A percentile compares a stretch with the other conserved stretches of the same genome.
These are phyloP conservation scores for Thermochaetoides dissita DNA, from an alignment of 2,329 filamentous ascomycete species.

Conservation along the genomic window DNA sequence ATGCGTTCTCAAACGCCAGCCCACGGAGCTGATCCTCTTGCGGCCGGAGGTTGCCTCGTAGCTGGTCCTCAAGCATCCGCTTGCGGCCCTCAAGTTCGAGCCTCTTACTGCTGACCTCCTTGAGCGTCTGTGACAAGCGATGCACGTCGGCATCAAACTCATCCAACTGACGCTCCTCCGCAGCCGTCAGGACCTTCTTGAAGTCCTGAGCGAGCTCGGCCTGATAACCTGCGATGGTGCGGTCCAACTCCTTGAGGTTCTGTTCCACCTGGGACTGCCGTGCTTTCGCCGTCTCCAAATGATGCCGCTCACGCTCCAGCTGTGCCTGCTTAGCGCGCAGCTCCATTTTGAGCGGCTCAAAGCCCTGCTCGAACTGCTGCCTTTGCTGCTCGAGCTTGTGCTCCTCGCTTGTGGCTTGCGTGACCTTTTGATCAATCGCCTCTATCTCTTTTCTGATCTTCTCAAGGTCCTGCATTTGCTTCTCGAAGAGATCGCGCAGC, in stretches of 20 bases:
- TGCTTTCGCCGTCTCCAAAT: slow-evolving; percentile 54
- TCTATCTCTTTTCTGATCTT: slow-evolving; percentile 60
- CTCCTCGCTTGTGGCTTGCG: slow-evolving; percentile 66
- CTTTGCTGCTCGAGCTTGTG: slow-evolving; percentile 71
- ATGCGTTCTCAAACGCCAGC: slow-evolving; percentile 52
- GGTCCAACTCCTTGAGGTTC: slow-evolving; percentile 61
- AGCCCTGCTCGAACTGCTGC: slow-evolving; percentile 65
- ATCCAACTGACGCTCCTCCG: slow-evolving; percentile 74
- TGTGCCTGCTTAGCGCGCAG: slow-evolving; percentile 61
- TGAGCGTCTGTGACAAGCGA: slow-evolving; percentile 62
- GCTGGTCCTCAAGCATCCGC: slow-evolving; percentile 68
- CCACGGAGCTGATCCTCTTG: slow-evolving; percentile 75
- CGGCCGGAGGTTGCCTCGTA: slow-evolving; percentile 78
- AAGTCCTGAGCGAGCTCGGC: slow-evolving; percentile 74
- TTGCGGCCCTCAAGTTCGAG: slow-evolving; percentile 70
- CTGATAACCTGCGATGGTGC: slow-evolving; percentile 64
- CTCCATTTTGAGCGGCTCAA: slow-evolving; percentile 65
- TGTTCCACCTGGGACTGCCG: slow-evolving; percentile 56
- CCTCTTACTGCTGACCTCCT: slow-evolving; percentile 57
- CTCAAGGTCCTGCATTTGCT: slow-evolving; percentile 45
- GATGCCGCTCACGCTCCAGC: slow-evolving; percentile 57
- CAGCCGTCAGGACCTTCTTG: slow-evolving; percentile 70
- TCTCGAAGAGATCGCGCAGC: slow-evolving; percentile 62
- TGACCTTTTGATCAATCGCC: slow-evolving; percentile 76
- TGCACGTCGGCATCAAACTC: slow-evolving; percentile 55